A percentile compares a stretch with the other conserved stretches of the same genome.
These are phyloP conservation scores for Arthroderma sp. DNA, from an alignment of 2,329 filamentous ascomycete species.

Conservation along the genomic window DNA sequence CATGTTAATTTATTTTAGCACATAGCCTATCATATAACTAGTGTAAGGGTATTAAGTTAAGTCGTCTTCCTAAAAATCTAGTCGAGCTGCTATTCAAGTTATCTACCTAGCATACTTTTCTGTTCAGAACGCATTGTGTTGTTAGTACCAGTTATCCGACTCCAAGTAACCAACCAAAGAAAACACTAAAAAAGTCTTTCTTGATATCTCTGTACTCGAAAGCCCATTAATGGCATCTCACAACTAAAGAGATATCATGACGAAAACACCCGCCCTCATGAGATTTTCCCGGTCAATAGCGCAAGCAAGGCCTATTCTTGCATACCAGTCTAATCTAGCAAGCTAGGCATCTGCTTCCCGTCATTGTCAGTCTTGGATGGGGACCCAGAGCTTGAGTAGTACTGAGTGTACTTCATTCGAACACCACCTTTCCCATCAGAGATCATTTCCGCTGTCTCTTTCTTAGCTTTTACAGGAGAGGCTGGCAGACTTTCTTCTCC, in stretches of 20 bases:
- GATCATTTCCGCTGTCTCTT: neutral
- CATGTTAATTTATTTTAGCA: too few species aligned
- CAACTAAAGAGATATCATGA: neutral
- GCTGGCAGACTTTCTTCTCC: conserved; percentile 5
- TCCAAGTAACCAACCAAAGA: neutral
- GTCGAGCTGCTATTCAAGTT: too few species aligned
- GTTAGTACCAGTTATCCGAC: neutral
- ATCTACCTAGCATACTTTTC: too few species aligned
- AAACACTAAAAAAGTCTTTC: neutral
- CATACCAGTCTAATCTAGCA: conserved; percentile 7
- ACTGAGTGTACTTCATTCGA: conserved; percentile 7
- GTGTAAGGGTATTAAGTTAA: too few species aligned
- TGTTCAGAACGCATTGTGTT: neutral
- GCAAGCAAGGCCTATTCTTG: too few species aligned
- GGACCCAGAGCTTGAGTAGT: conserved; percentile 5
- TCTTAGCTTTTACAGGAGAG: neutral
- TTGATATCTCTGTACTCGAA: neutral
- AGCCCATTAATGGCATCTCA: neutral
- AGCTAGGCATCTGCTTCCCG: conserved; percentile 1
- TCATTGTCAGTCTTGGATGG: neutral
- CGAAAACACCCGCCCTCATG: neutral
- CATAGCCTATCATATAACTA: too few species aligned
- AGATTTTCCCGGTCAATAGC: neutral
- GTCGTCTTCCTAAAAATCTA: too few species aligned
- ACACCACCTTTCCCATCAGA: conserved; percentile 1